These are phyloP conservation scores for Nicotiana obtusifolia DNA, from an alignment of 257 asterid species.

Conservation along the genomic window DNA sequence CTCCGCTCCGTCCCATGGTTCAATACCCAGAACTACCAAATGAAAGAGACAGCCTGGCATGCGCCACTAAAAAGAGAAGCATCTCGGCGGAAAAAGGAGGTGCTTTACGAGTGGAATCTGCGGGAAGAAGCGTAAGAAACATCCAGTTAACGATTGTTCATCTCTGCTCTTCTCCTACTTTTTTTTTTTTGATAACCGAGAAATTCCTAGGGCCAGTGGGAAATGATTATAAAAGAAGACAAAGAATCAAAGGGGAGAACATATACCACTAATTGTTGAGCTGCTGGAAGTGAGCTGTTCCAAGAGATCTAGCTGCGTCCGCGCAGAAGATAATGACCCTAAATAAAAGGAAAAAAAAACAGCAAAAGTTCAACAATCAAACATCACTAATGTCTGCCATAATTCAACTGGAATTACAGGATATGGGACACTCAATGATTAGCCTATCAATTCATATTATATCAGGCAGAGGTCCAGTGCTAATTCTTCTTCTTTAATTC, in stretches of 20 bases:
- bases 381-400: neutral
- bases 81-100: too few relatives aligned
- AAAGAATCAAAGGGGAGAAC: neutral
- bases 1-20: too few relatives aligned
- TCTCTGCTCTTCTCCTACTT: too few relatives aligned
- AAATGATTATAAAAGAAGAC: neutral
- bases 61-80: too few relatives aligned
- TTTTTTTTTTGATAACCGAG: neutral
- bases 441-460: neutral
- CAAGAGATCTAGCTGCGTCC: too few relatives aligned
- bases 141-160: too few relatives aligned
- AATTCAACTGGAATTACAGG: too few relatives aligned
- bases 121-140: too few relatives aligned
- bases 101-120: too few relatives aligned
- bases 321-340: slow-evolving; percentile 67
- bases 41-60: too few relatives aligned
- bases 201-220: too few relatives aligned
- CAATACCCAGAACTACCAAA: too few relatives aligned
- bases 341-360: neutral
- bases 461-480: neutral
- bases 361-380: neutral
- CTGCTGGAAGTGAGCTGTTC: slow-evolving; percentile 67
- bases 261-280: slow-evolving; percentile 41
- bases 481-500: neutral
- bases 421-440: neutral